phyloP scores from a whole-genome alignment of 2,329 filamentous ascomycete species.

The Penicillium olsonii region DNA sequence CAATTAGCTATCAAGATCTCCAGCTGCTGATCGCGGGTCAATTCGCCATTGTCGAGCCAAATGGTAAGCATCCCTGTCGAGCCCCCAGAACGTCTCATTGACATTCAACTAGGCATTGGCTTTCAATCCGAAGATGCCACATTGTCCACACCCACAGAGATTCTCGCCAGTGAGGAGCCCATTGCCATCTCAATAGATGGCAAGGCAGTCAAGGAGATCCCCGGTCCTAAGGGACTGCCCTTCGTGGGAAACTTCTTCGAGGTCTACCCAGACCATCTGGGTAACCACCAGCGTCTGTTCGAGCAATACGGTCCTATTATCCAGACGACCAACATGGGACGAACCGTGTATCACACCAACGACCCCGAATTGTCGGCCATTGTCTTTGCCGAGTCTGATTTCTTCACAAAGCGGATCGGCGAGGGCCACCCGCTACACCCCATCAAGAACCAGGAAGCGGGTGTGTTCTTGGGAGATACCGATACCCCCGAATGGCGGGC shows the following conservation, averaged over 20 bases:
- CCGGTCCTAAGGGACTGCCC: conserved; percentile 25
- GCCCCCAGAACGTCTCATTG: neutral
- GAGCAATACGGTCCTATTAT: conserved; percentile 56
- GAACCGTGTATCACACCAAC: conserved; percentile 53
- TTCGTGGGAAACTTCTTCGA: conserved; percentile 57
- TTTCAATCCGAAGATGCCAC: conserved; percentile 20
- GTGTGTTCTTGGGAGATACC: conserved; percentile 37
- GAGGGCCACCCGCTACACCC: conserved; percentile 32
- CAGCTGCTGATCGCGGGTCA: conserved; percentile 28
- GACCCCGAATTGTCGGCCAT: conserved; percentile 51
- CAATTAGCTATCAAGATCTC: conserved; percentile 20
- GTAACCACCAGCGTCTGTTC: conserved; percentile 59
- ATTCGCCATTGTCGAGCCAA: conserved; percentile 34
- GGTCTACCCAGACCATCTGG: conserved; percentile 59
- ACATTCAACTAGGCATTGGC: conserved; percentile 17
- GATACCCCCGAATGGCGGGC: conserved; percentile 37
- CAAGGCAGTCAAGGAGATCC: conserved; percentile 28
- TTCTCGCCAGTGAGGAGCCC: conserved; percentile 10
- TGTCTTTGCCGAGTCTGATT: conserved; percentile 53
- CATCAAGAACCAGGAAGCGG: conserved; percentile 30
- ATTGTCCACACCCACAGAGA: conserved; percentile 10
- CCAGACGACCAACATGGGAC: conserved; percentile 56
- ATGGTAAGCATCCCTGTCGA: conserved; percentile 17
- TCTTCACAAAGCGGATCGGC: conserved; percentile 56
- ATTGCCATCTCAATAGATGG: conserved; percentile 33